Evolutionary conservation across 2,329 filamentous ascomycete species (phyloP), one percentile per base, ranked within the genome.

Genomic region (Sclerotinia borealis): DNA sequence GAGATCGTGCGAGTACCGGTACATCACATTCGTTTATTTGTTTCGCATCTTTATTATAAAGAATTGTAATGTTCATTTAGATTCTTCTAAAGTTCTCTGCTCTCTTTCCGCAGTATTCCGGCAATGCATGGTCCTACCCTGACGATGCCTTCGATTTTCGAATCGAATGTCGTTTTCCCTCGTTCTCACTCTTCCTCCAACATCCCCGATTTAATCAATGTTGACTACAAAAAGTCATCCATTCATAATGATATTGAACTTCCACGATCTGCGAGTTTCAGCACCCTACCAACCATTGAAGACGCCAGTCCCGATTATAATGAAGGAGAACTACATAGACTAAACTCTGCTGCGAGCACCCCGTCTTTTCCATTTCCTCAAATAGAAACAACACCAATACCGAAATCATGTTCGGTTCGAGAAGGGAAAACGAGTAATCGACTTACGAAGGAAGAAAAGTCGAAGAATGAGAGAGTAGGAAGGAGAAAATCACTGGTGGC

Each of bases 201-300:
- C 54, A 65, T 74, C 8, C 67, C 73, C 29, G 68, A 72, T 56
- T 64, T 74, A 47, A 64, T 65, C 45, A 70, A 64, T 50, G 59
- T 68, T 59, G 69, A 74, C 41, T 70, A 71, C 64, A 69, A 69
- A 61, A 62, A 45, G 10, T 29, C 68, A n/a, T 51, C 67, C 13
- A 60, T 55, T 13, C 64, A 49, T 22, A 65, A 62, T 15, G 59
- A 68, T 56, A 67, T 71, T 34, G 70, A 73, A 45, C 68, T 86
- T 36, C 79, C 80, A 34, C 79, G 83, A 63, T 80, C 84, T 54
- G 84, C 84, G 37, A 86, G 84, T 69, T 86, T 83, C 73, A 83
- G 81, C 52, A 79, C 81, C 67, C 72, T 86, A n/a, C 78, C 81
- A 4, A 74, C 71, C 34, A 71, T 78, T 22, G 66, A 76, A 34